These are phyloP conservation scores for Eucalyptus decipiens DNA, from an alignment of 345 rosid species.

Conservation along the genomic window DNA sequence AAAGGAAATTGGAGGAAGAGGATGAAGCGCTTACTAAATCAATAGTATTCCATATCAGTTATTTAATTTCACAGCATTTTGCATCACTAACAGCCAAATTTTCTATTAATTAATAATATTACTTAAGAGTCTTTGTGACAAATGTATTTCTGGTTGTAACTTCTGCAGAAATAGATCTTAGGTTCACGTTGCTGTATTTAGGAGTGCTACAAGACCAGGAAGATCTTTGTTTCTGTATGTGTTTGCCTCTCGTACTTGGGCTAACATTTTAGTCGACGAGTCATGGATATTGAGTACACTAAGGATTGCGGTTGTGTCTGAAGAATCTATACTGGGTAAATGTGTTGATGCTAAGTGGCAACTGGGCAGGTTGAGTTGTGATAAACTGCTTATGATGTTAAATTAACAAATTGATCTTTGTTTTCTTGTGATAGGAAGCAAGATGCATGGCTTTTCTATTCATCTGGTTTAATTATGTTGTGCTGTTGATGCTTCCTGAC, in stretches of 20 bases:
- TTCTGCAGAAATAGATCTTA: not conserved
- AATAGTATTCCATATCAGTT: no score
- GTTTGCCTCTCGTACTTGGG: not conserved
- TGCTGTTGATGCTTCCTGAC: not conserved
- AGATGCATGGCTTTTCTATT: not conserved
- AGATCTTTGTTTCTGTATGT: not conserved
- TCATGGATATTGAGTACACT: not conserved
- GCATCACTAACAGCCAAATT: not conserved
- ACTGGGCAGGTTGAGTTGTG: not conserved
- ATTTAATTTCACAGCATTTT: no score
- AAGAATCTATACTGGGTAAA: not conserved
- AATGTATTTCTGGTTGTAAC: not conserved
- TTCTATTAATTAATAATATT: not conserved
- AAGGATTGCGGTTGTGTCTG: not conserved
- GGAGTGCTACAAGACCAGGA: not conserved
- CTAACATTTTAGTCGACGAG: not conserved
- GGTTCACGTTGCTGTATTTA: not conserved
- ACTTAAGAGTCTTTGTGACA: not conserved
- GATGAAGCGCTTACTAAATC: no score
- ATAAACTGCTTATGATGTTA: not conserved
- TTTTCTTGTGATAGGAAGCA: not conserved
- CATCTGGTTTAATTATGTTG: not conserved
- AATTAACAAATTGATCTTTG: not conserved
- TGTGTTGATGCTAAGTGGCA: not conserved
- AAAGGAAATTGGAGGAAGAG: no score